Evolutionary conservation across 345 rosid species (phyloP).

Genomic region (Eucalyptus cloeziana): DNA sequence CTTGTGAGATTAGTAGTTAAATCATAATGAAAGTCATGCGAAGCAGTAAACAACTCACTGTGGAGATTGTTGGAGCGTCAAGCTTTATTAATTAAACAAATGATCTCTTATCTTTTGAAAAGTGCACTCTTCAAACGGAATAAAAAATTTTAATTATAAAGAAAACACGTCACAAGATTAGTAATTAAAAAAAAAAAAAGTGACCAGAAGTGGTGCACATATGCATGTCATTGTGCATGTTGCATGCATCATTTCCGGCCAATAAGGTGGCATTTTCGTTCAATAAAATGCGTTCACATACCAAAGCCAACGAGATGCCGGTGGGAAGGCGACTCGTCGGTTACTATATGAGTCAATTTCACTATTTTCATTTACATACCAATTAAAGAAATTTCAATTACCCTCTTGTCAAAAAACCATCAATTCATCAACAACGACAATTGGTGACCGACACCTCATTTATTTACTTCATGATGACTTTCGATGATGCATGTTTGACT

Average conservation of each 20-base stretch:
- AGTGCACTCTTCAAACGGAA: not conserved
- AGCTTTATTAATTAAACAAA: not conserved
- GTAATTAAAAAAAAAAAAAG: not conserved
- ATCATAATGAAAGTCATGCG: not conserved
- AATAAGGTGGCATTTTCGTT: too few relatives aligned
- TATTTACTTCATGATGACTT: not conserved
- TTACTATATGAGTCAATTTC: not conserved
- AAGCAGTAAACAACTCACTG: not conserved
- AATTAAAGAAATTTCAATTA: not conserved
- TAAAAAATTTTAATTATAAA: not conserved
- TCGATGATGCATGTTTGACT: not conserved
- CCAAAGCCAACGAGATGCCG: not conserved
- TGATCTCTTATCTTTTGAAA: not conserved
- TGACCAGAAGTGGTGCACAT: not conserved
- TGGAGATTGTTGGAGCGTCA: not conserved
- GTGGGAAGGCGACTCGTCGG: rapidly evolving
- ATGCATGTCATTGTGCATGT: not conserved
- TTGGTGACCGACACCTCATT: not conserved
- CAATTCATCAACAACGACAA: not conserved
- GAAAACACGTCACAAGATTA: not conserved
- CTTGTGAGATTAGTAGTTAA: not conserved
- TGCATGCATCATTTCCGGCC: not conserved
- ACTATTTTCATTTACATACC: not conserved
- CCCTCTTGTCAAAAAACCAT: not conserved
- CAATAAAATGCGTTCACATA: too few relatives aligned